Percentiles rank a stretch among this genome's conserved stretches.
phyloP scores from a whole-genome alignment of 768 basidiomycete genomes.

The Rhodosporidiobolus odoratus region DNA sequence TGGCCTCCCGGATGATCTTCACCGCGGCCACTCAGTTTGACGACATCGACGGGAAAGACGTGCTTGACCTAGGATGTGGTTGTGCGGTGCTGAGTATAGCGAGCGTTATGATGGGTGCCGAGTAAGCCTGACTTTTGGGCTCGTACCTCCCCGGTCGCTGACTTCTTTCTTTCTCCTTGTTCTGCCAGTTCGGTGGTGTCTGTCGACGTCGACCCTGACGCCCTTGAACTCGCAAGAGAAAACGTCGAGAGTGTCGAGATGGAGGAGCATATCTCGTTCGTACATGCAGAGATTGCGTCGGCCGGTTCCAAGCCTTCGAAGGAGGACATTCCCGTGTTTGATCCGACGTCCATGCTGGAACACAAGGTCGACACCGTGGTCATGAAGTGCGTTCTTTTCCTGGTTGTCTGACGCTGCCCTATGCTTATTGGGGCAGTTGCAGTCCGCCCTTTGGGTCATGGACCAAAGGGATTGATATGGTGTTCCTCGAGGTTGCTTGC shows the following conservation, averaged over 20 bases:
- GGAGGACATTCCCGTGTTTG: slow-evolving; percentile 17
- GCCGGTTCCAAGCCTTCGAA: background rate
- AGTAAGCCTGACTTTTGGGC: slow-evolving; percentile 11
- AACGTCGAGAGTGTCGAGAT: slow-evolving; percentile 41
- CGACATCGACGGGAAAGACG: slow-evolving; percentile 40
- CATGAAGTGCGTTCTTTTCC: slow-evolving; percentile 25
- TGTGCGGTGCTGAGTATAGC: slow-evolving; percentile 39
- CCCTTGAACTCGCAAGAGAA: slow-evolving; percentile 37
- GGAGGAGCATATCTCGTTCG: slow-evolving; percentile 39
- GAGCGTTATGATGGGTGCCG: slow-evolving; percentile 39
- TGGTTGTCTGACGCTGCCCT: background rate
- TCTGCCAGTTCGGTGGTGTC: slow-evolving; percentile 35
- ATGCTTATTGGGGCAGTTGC: background rate
- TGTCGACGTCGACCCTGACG: slow-evolving; percentile 40
- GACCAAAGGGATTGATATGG: slow-evolving; percentile 42
- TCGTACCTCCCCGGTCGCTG: too few relatives aligned
- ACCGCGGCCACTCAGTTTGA: slow-evolving; percentile 38
- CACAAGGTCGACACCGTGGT: slow-evolving; percentile 29
- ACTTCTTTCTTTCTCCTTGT: background rate
- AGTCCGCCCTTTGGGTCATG: slow-evolving; percentile 42
- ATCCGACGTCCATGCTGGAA: background rate
- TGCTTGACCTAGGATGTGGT: slow-evolving; percentile 42
- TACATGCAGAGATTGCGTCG: slow-evolving; percentile 33
- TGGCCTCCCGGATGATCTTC: slow-evolving; percentile 41
- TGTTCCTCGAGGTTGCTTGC: slow-evolving; percentile 42